phyloP scores from a whole-genome alignment of 768 basidiomycete genomes.

The Pleurotus cornucopiae region DNA sequence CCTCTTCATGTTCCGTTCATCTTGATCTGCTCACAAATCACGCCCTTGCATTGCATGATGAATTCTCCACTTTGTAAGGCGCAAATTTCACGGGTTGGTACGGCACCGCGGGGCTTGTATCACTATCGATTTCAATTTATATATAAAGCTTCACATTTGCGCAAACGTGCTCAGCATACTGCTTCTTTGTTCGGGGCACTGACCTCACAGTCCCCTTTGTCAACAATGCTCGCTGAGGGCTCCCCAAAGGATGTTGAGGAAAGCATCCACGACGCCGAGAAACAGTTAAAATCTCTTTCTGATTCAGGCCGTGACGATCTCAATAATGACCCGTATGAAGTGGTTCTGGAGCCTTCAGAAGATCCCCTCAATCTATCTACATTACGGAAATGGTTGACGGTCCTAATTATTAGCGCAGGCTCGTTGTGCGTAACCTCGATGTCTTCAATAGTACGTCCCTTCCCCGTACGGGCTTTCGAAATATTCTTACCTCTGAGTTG shows the following conservation, averaged over 20 bases:
- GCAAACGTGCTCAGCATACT: too few relatives aligned
- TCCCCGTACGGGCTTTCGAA: not conserved
- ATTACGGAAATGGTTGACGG: constrained; percentile 4
- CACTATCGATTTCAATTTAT: too few relatives aligned
- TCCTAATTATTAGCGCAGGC: constrained; percentile 1
- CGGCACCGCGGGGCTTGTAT: too few relatives aligned
- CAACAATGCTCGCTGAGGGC: too few relatives aligned
- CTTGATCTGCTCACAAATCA: too few relatives aligned
- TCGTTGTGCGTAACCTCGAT: constrained; percentile 2
- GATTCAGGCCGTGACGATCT: not conserved
- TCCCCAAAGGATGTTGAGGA: not conserved
- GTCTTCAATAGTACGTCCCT: constrained; percentile 2
- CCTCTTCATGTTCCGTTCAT: too few relatives aligned
- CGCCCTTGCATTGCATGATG: too few relatives aligned
- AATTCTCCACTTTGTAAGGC: too few relatives aligned
- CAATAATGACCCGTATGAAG: not conserved
- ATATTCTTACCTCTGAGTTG: not conserved
- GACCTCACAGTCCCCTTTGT: too few relatives aligned
- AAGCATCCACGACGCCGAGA: not conserved
- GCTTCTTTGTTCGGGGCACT: too few relatives aligned
- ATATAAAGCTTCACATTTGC: too few relatives aligned
- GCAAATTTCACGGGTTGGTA: too few relatives aligned
- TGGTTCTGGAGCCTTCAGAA: not conserved
- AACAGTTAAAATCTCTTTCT: not conserved
- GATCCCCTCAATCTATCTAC: not conserved